phyloP scores from a whole-genome alignment of 2,329 filamentous ascomycete species.

The Arthrobotrys entomopaga region DNA sequence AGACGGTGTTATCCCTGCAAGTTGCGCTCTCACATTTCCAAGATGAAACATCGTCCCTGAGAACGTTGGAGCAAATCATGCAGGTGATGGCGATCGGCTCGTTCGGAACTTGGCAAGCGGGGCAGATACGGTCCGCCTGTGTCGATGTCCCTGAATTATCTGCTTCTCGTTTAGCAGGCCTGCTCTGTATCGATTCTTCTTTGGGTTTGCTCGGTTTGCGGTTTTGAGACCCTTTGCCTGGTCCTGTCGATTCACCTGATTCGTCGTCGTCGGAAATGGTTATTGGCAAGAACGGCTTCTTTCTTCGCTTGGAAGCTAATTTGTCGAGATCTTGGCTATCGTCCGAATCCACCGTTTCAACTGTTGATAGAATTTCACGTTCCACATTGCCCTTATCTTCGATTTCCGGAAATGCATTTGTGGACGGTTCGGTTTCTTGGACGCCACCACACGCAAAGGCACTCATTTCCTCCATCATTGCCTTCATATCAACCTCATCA shows the following conservation, averaged over 20 bases:
- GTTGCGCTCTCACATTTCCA: slow-evolving; percentile 56
- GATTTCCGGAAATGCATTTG: slow-evolving; percentile 44
- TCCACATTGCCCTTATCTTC: slow-evolving; percentile 13
- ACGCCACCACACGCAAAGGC: slow-evolving; percentile 57
- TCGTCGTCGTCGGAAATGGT: slow-evolving; percentile 19
- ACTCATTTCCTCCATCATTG: slow-evolving; percentile 75
- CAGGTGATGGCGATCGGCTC: slow-evolving; percentile 69
- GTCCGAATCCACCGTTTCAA: background rate
- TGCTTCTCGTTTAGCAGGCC: background rate
- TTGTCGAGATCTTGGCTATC: background rate
- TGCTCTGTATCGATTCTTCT: background rate
- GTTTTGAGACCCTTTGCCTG: background rate
- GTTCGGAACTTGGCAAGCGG: slow-evolving; percentile 76
- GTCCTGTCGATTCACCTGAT: background rate
- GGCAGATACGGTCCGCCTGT: slow-evolving; percentile 63
- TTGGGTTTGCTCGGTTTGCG: background rate
- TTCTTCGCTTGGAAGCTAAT: slow-evolving; percentile 5
- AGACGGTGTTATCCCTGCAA: slow-evolving; percentile 35
- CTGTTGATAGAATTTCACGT: background rate
- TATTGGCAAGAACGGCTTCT: slow-evolving; percentile 18
- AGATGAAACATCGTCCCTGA: slow-evolving; percentile 49
- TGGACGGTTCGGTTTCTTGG: slow-evolving; percentile 14
- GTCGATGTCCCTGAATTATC: background rate
- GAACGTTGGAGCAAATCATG: slow-evolving; percentile 73
- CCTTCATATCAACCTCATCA: slow-evolving; percentile 69